These are phyloP conservation scores for Saccharomycopsis amapae DNA, from an alignment of 805 yeast genomes.

Conservation along the genomic window DNA sequence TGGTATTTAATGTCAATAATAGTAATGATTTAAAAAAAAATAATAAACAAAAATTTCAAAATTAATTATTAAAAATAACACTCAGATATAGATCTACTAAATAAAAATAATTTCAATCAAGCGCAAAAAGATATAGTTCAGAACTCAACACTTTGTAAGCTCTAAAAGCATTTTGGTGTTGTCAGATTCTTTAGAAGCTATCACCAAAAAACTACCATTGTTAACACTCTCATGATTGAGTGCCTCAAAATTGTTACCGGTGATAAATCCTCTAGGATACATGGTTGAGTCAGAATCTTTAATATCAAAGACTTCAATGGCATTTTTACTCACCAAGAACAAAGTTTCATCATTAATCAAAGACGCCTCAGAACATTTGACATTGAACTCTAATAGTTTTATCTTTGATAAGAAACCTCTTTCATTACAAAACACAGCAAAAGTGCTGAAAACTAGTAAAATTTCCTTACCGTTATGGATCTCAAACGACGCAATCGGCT, in stretches of 20 bases:
- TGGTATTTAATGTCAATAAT: too few species aligned
- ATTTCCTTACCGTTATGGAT: slow-evolving; percentile 11
- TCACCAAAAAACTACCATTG: not conserved
- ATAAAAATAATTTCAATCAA: too few species aligned
- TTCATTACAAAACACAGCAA: slow-evolving; percentile 21
- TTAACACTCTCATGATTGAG: slow-evolving; percentile 1
- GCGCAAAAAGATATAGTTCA: too few species aligned
- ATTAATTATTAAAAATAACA: too few species aligned
- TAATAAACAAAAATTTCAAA: too few species aligned
- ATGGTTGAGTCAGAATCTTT: not conserved
- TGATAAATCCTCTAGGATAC: slow-evolving; percentile 7
- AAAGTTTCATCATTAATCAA: slow-evolving; percentile 4
- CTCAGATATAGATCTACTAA: too few species aligned
- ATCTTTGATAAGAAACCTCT: slow-evolving; percentile 18
- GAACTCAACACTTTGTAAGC: not conserved
- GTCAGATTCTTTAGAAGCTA: slow-evolving; percentile 7
- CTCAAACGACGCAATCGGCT: slow-evolving; percentile 11
- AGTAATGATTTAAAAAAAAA: not conserved
- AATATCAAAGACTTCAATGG: slow-evolving; percentile 16
- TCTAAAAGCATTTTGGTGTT: slow-evolving; percentile 7
- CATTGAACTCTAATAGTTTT: slow-evolving; percentile 15
- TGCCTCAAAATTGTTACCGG: slow-evolving; percentile 15
- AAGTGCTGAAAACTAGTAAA: slow-evolving; percentile 14
- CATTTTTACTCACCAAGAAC: slow-evolving; percentile 6
- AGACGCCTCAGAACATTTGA: slow-evolving; percentile 8